These are phyloP conservation scores for Fusarium irregulare DNA, from an alignment of 2,329 filamentous ascomycete genomes.

Conservation along the genomic window DNA sequence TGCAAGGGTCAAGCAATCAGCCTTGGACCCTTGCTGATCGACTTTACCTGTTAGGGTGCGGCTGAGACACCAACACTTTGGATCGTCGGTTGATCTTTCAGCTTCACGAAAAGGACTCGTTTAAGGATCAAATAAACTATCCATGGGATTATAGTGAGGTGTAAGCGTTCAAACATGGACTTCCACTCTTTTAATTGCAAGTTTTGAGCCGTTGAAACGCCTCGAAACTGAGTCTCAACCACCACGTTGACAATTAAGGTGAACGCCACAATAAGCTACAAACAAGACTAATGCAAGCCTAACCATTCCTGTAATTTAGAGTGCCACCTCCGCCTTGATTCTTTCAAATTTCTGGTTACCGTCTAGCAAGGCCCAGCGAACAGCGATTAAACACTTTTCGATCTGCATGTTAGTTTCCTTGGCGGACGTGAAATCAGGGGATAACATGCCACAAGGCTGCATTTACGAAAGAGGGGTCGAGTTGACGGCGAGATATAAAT, in stretches of 20 bases:
- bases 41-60: constrained; percentile 14
- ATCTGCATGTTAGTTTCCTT: neutral
- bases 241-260: too few species aligned
- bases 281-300: constrained; percentile 14
- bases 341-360: neutral
- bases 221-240: too few species aligned
- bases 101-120: too few species aligned
- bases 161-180: too few species aligned
- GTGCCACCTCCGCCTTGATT: neutral
- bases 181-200: too few species aligned
- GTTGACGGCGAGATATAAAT: neutral
- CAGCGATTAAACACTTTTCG: neutral
- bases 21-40: neutral
- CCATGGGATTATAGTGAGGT: too few species aligned
- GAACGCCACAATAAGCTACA: neutral
- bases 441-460: neutral
- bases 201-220: too few species aligned
- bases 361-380: neutral
- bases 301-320: neutral
- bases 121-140: too few species aligned
- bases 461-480: constrained; percentile 11
- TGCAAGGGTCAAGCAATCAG: neutral
- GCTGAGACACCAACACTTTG: constrained; percentile 7
- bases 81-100: neutral
- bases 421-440: neutral